Base-by-base conservation (phyloP, 2,329 filamentous ascomycete genomes). In the Fusarium albidum region DNA sequence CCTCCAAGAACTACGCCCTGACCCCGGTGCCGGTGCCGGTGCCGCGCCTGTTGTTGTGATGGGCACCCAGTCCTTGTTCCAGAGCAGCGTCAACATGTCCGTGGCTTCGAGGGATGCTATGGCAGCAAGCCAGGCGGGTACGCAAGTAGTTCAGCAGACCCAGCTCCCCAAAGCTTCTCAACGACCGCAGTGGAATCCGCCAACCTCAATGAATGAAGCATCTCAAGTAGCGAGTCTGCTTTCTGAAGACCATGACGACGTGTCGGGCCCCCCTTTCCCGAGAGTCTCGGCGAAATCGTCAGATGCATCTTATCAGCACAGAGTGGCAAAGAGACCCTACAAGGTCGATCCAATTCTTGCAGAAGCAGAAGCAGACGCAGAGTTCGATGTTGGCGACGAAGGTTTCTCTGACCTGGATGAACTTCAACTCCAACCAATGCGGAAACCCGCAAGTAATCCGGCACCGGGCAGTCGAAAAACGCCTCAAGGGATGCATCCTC, bases 91-190 rank as follows among this genome's bases (percentile, higher is more conserved):
- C 4, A 67, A 72, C 46, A 70, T 73, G 69, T 69, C 71, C 9
- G 64, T 68, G 5, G 66, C 64, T 17, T 69, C 74, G 5, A 69
- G 65, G 37, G 72, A 75, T n/a, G 67, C 63, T 9, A 67, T 69
- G 3, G 28, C 68, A 11, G 62, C 64, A 13, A 64, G 69, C 2
- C 69, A 73, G 31, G 68, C 68, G 21, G 72, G 71, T 11, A 77
- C 79, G 1, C 78, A 85, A 55, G 73, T 83, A 14, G 75, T 84
- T 15, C 74, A 78, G 15, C 81, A 84, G 61, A 84, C 82, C 1
- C 82, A 83, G 48, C 61, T 79, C 17, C 71, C 74, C 9, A 57
- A 59, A 27, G 49, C 47, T n/a, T 63, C 65, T 6, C 62, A 65
- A 15, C 55, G 56, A 12, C 63, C 57, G 33, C 45, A 54, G 7